These are phyloP conservation scores for Picea abies DNA, from an alignment of 83 land plant genomes.

Conservation along the genomic window DNA sequence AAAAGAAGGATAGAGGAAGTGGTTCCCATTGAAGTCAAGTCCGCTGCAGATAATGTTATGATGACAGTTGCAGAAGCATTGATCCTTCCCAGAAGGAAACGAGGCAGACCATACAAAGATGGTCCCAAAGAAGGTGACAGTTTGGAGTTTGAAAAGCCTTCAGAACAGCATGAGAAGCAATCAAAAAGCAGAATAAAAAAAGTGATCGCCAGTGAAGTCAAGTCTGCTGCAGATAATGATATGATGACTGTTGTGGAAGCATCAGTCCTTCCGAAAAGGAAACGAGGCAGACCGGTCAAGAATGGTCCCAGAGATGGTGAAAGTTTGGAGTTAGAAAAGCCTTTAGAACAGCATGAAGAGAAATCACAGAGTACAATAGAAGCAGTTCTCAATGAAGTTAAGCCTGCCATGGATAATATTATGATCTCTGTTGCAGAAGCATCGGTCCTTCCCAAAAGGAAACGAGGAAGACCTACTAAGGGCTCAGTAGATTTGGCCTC, in stretches of 20 bases:
- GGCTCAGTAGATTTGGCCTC: not conserved
- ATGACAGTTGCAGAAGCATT: not conserved
- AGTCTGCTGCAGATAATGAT: conserved; percentile 1
- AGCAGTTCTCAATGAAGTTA: not conserved
- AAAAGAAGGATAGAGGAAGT: not conserved
- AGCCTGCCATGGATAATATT: not conserved
- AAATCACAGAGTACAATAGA: not conserved
- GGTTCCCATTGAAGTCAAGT: not conserved
- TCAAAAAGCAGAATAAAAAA: not conserved
- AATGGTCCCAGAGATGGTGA: no score
- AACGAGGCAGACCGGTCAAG: not conserved
- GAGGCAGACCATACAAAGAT: not conserved
- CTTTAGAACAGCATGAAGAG: not conserved
- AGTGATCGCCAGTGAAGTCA: not conserved
- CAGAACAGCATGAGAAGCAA: not conserved
- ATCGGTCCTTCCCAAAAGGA: not conserved
- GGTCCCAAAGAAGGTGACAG: not conserved
- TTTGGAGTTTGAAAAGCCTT: not conserved
- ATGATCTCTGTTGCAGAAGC: conserved; percentile 1
- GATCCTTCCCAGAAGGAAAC: not conserved
- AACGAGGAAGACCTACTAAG: not conserved
- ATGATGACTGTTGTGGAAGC: not conserved
- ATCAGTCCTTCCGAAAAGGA: not conserved
- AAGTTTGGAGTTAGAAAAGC: not conserved
- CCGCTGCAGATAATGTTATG: not conserved